Conservation (phyloP, 352 stramenopile genomes). For the Phytopythium vexans region DNA sequence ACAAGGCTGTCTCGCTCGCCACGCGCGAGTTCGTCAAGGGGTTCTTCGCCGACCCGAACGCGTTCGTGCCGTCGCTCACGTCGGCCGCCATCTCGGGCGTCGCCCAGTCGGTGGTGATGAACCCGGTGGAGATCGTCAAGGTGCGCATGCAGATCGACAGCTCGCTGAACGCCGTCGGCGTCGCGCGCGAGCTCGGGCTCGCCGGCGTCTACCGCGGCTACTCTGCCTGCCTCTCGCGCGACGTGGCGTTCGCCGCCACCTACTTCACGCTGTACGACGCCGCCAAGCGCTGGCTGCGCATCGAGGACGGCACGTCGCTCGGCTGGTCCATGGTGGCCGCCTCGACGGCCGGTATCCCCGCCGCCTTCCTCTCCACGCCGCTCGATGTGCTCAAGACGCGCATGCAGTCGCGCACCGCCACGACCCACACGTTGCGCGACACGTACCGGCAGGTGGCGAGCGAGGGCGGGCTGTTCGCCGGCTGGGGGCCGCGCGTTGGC, state of each 20-base stretch:
- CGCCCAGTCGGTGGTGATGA: conserved; percentile 80
- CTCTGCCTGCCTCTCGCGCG: conserved; percentile 59
- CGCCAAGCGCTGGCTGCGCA: conserved; percentile 56
- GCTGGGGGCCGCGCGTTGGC: conserved; percentile 66
- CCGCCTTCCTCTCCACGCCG: conserved; percentile 73
- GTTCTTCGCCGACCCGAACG: conserved; percentile 69
- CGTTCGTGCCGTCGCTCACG: conserved; percentile 64
- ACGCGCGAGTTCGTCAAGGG: conserved; percentile 78
- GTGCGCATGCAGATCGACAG: conserved; percentile 84
- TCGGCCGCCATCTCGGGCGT: conserved; percentile 67
- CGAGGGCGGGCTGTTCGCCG: conserved; percentile 65
- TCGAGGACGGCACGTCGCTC: conserved; percentile 68
- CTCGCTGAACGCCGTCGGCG: conserved; percentile 40
- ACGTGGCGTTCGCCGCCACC: conserved; percentile 74
- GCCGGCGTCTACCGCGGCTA: conserved; percentile 73
- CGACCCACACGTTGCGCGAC: conserved; percentile 33
- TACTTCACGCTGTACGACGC: conserved; percentile 83
- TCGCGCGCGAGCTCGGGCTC: conserved; percentile 63
- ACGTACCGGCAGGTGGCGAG: conserved; percentile 53
- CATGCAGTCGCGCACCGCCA: conserved; percentile 67
- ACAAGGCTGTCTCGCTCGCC: conserved; percentile 79
- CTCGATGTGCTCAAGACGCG: conserved; percentile 78
- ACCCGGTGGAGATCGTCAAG: conserved; percentile 81
- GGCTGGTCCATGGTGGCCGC: conserved; percentile 69
- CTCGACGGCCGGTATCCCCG: conserved; percentile 64